Evolutionary conservation across 495 filamentous ascomycete genomes (phyloP), one percentile per base, ranked within the genome.

Genomic region (Sabuloglossum arenarium): DNA sequence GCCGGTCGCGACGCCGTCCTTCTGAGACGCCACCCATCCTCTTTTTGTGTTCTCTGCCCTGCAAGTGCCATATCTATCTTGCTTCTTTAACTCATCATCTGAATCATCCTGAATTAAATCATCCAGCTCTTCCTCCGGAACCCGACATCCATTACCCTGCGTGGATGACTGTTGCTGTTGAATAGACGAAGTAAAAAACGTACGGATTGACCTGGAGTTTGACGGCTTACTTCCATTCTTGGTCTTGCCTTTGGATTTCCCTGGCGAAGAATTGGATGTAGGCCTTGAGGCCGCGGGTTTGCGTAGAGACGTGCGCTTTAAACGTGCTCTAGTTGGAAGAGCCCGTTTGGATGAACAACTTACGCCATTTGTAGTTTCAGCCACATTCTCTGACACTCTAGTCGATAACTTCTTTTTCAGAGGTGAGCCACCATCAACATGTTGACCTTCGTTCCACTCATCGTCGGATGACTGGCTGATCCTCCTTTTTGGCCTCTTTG

Each of bases 401-500:
- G 53, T 56, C 53, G 55, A 21, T 8, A 45, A n/a, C 10, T 25
- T 59, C 59, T 53, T 59, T 27, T 16, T 53, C 19, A 25, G 47
- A 34, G 57, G 46, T 51, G 6, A 54, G 23, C 53, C 53, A 14
- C 19, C n/a, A 3, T 29, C 29, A 43, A 31, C 43, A 23, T 51
- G 59, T 14, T 61, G 56, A 24, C 64, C 61, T 53, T 28, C 47
- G 12, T 12, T 47, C 45, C 45, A 51, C 25, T 74, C 73, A 54
- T 69, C 63, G 56, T 74, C 73, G 21, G 71, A 74, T 24, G 69
- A 70, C 16, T 69, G 34, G 51, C 70, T 53, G 16, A 74, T 58
- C 47, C 69, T 66, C 62, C 66, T 69, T 58, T 71, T 72, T 59
- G 71, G 70, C 59, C 73, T 69, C 55, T 75, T 70, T 14, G 68